Base-by-base conservation (phyloP, 805 yeast genomes). In the Pichia sporocuriosa region DNA sequence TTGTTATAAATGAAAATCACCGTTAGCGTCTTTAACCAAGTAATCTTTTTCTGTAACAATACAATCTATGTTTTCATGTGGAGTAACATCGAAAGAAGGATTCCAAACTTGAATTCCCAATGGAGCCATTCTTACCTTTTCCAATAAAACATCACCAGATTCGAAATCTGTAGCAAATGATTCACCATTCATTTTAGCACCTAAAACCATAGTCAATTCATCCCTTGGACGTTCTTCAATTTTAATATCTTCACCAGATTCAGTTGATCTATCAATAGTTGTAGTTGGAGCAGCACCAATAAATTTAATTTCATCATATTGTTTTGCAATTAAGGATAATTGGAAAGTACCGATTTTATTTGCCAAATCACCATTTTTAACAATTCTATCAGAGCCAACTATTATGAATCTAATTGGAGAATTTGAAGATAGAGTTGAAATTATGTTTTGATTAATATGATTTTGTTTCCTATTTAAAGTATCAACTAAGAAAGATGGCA, bases 281-380 rank as follows among this genome's bases (percentile, higher is more conserved):
- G 97, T 88, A 35, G 76, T 84, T 38, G 97, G 97, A 1, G 97
- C 97, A 23, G 96, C 97, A 9, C 93, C 96, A 34, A 86, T 79
- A 54, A 93, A 90, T 56, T 81, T 82, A 53, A 89, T 78, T 6
- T 76, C 80, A 42, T 73, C 73, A 39, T 75, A 74, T 46, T 66
- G 68, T 45, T 80, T 73, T 16, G 95, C 81, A 44, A 87, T 66
- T 11, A 81, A 68, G 0, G 97, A 83, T 49, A 90, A 65, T 64
- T 89, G 97, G 63, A 78, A 85, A 0, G 97, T 93, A 19, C 98
- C 98, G 39, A 90, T 90, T 65, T 90, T 90, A 65, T 90, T 90
- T 1, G 97, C 97, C 24, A 96, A 79, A 57, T 90, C 98, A 39
- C 98, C 98, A 58, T 90, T 90, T 23, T 72, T 69, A 3, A 89